A percentile compares a stretch with the other conserved stretches of the same genome.
Conservation (phyloP, 768 basidiomycete genomes). For the Russula lepida region DNA sequence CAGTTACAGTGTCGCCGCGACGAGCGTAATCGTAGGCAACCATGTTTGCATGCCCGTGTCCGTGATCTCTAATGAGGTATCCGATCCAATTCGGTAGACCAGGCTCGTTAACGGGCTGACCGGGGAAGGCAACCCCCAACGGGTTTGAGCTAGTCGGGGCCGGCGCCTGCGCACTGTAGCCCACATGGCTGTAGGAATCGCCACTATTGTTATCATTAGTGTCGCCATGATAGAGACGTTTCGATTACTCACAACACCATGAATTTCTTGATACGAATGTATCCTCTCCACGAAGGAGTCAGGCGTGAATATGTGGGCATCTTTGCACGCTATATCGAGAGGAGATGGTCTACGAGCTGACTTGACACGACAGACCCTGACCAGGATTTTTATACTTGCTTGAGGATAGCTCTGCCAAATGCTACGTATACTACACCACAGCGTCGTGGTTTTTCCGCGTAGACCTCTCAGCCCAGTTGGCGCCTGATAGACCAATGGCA, state of each 20-base stretch:
- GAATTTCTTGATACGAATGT: slow-evolving; percentile 6
- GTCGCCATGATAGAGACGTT: neutral
- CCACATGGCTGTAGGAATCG: slow-evolving; percentile 16
- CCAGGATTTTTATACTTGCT: neutral
- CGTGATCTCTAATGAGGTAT: slow-evolving; percentile 14
- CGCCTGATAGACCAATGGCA: neutral
- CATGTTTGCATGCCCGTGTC: slow-evolving; percentile 19
- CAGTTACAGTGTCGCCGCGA: slow-evolving; percentile 23
- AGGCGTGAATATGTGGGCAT: slow-evolving; percentile 14
- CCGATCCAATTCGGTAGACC: slow-evolving; percentile 19
- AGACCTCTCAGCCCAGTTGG: neutral
- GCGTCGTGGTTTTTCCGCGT: neutral
- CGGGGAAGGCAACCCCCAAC: slow-evolving; percentile 17
- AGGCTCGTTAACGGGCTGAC: slow-evolving; percentile 8
- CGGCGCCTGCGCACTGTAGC: slow-evolving; percentile 15
- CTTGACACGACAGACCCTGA: neutral
- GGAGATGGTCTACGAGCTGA: neutral
- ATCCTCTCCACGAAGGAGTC: slow-evolving; percentile 18
- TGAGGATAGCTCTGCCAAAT: neutral
- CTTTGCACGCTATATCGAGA: neutral
- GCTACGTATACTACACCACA: neutral
- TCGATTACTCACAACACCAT: slow-evolving; percentile 16
- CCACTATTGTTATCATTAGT: slow-evolving; percentile 7
- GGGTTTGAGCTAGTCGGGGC: slow-evolving; percentile 13
- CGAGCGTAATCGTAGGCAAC: slow-evolving; percentile 19